A percentile compares a stretch with the other conserved stretches of the same genome.
phyloP scores from a whole-genome alignment of 1,284 basidiomycete species.

The Malassezia brasiliensis region DNA sequence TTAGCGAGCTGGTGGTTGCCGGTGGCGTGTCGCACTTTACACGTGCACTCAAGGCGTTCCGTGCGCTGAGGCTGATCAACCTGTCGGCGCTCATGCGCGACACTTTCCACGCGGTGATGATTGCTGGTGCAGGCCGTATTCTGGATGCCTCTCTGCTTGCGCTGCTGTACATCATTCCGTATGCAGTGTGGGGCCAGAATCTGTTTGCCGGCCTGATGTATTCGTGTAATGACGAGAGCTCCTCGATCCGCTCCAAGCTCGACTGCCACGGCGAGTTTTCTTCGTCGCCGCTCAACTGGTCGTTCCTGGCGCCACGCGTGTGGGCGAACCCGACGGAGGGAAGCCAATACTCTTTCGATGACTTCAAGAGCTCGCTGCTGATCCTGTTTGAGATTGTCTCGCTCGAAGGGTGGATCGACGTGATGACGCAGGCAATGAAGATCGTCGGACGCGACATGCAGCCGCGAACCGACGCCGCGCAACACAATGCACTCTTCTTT shows the following conservation, averaged over 20 bases:
- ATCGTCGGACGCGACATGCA: slow-evolving; percentile 57
- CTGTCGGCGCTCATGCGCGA: slow-evolving; percentile 59
- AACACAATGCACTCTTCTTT: slow-evolving; percentile 71
- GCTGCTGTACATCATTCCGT: slow-evolving; percentile 85
- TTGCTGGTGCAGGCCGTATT: slow-evolving; percentile 76
- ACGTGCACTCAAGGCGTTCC: slow-evolving; percentile 75
- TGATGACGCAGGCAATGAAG: slow-evolving; percentile 71
- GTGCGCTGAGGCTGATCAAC: slow-evolving; percentile 83
- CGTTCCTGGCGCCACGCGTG: slow-evolving; percentile 68
- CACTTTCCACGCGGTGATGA: slow-evolving; percentile 82
- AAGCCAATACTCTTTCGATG: slow-evolving; percentile 83
- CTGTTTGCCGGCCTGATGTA: slow-evolving; percentile 81
- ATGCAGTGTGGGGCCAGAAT: slow-evolving; percentile 92
- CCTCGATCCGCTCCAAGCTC: slow-evolving; percentile 53
- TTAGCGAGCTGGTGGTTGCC: slow-evolving; percentile 66
- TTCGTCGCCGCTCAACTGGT: slow-evolving; percentile 52
- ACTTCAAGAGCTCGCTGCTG: slow-evolving; percentile 70
- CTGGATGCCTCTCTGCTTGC: slow-evolving; percentile 85
- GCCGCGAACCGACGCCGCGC: slow-evolving; percentile 33
- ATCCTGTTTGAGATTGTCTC: slow-evolving; percentile 96
- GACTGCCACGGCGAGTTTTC: slow-evolving; percentile 69
- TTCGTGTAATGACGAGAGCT: slow-evolving; percentile 64
- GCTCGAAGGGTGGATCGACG: slow-evolving; percentile 86
- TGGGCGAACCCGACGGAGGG: slow-evolving; percentile 80
- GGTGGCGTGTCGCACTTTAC: slow-evolving; percentile 68